Evolutionary conservation across 305 asterid species (phyloP).

Genomic region (Plantago lanceolata): DNA sequence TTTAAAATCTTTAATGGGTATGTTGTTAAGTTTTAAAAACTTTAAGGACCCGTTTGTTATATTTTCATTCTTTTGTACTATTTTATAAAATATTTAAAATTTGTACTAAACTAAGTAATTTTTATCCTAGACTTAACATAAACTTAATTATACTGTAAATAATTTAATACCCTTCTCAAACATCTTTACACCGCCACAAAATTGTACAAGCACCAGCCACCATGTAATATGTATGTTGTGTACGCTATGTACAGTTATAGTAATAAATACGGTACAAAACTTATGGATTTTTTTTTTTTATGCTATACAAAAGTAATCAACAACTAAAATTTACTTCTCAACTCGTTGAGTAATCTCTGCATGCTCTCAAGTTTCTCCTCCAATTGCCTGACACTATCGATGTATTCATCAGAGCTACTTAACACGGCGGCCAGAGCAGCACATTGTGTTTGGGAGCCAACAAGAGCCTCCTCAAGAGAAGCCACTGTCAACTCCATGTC

Average conservation of each 20-base stretch:
- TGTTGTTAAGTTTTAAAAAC: too few relatives aligned
- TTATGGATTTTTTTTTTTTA: conserved; percentile 18
- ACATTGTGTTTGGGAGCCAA: conserved; percentile 61
- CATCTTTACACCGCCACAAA: conserved; percentile 27
- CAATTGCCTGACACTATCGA: conserved; percentile 51
- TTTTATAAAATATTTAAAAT: too few relatives aligned
- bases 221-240: conserved; percentile 20
- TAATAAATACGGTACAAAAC: conserved; percentile 21
- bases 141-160: too few relatives aligned
- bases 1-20: too few relatives aligned
- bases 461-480: conserved; percentile 66
- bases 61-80: too few relatives aligned
- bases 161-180: neutral
- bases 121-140: too few relatives aligned
- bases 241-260: conserved; percentile 41
- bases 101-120: too few relatives aligned
- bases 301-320: conserved; percentile 11
- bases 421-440: conserved; percentile 57
- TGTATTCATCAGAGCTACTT: conserved; percentile 34
- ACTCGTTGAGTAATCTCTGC: conserved; percentile 59
- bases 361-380: conserved; percentile 68
- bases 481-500: conserved; percentile 55
- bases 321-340: conserved; percentile 46
- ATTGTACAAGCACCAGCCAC: conserved; percentile 18
- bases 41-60: too few relatives aligned